These are phyloP conservation scores for Fusarium succisae DNA, from an alignment of 2,329 filamentous ascomycete species.

Conservation along the genomic window DNA sequence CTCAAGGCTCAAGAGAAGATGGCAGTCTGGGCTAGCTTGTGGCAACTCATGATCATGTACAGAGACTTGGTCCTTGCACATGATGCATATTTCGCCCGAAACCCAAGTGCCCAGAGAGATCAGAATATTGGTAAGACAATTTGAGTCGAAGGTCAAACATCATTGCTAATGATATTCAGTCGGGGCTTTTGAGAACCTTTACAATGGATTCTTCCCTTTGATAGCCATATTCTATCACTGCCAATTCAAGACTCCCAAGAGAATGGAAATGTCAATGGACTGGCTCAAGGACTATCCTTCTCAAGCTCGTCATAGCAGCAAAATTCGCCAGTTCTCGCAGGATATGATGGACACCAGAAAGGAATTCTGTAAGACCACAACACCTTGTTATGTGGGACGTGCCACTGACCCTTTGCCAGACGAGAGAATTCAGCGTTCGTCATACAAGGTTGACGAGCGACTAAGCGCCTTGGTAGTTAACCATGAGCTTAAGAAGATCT, in stretches of 20 bases:
- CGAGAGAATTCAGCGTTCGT: conserved; percentile 45
- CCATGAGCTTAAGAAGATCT: conserved; percentile 53
- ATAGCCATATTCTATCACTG: conserved; percentile 53
- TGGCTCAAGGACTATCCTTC: conserved; percentile 48
- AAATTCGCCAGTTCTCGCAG: conserved; percentile 43
- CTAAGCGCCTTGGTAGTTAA: conserved; percentile 49
- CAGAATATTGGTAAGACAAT: conserved; percentile 36
- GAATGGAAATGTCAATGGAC: conserved; percentile 51
- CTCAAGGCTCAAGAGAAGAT: conserved; percentile 52
- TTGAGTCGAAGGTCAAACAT: not conserved
- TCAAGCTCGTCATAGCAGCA: conserved; percentile 40
- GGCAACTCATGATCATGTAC: conserved; percentile 61
- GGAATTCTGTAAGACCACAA: conserved; percentile 48
- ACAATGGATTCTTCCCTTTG: conserved; percentile 50
- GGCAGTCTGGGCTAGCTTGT: conserved; percentile 59
- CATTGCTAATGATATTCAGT: conserved; percentile 23
- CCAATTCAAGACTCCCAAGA: conserved; percentile 54
- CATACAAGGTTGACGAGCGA: conserved; percentile 46
- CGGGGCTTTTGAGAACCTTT: conserved; percentile 42
- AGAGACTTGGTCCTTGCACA: conserved; percentile 51
- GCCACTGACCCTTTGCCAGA: conserved; percentile 42
- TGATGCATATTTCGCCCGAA: conserved; percentile 42
- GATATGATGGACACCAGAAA: conserved; percentile 49
- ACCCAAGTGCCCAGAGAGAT: conserved; percentile 35
- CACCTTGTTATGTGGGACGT: not conserved